Evolutionary conservation across 305 asterid species (phyloP).

Genomic region (Solanum aculeatissimum): DNA sequence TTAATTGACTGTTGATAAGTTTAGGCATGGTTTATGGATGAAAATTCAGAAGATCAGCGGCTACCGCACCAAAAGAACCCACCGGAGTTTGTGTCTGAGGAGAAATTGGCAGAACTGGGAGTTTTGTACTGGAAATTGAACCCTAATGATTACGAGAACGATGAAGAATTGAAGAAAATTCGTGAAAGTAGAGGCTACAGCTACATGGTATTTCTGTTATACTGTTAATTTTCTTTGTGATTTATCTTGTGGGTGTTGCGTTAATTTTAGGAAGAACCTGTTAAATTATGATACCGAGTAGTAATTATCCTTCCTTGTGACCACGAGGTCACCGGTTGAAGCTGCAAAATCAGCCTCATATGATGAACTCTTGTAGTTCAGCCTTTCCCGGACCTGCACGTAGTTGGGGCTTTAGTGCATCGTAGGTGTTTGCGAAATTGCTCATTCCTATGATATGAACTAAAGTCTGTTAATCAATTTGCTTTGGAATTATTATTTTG

Average conservation of each 20-base stretch:
- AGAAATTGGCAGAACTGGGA: slow-evolving; percentile 49
- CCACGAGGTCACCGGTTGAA: too few species aligned
- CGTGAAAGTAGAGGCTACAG: slow-evolving; percentile 57
- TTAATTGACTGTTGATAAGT: background rate
- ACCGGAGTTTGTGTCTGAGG: slow-evolving; percentile 42
- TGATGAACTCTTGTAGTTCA: too few species aligned
- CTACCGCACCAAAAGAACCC: slow-evolving; percentile 52
- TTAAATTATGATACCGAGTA: background rate
- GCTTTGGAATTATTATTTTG: background rate
- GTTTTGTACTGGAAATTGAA: slow-evolving; percentile 63
- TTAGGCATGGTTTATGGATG: slow-evolving; percentile 82
- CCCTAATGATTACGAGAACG: slow-evolving; percentile 42
- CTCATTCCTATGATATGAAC: background rate
- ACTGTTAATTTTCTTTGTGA: background rate
- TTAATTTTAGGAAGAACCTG: background rate
- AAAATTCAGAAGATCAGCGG: slow-evolving; percentile 61
- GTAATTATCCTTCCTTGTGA: background rate
- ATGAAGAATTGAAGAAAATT: slow-evolving; percentile 53
- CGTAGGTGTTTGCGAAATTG: background rate
- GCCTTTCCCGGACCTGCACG: too few species aligned
- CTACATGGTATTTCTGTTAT: slow-evolving; percentile 31
- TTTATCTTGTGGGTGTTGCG: background rate
- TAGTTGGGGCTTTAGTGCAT: too few species aligned
- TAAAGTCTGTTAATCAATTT: background rate
- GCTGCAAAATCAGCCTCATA: too few species aligned